Evolutionary conservation across 495 filamentous ascomycete genomes (phyloP), one percentile per base, ranked within the genome.

Genomic region (Annulohypoxylon moriforme): DNA sequence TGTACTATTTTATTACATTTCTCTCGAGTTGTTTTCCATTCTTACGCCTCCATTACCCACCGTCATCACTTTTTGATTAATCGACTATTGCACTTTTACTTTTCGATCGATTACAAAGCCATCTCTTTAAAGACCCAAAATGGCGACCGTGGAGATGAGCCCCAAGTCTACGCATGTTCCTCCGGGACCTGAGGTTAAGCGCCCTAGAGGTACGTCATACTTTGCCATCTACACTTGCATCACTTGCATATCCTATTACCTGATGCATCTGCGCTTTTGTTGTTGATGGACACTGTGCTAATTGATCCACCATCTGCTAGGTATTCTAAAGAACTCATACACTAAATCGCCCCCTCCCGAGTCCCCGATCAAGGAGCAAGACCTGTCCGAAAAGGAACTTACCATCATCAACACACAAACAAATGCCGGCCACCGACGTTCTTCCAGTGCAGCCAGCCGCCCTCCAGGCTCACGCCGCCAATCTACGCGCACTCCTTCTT

Each of bases 271-370:
- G 42, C 47, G 34, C 56, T 16, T 68, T 55, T 9, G 20, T 50
- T 24, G 18, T 9, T 24, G 13, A 64, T 44, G 57, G 2, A 14
- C 38, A 10, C 33, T 18, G 18, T 46, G 29, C 29, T 72, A 29
- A 79, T 66, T 67, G 60, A 68, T 49, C 38, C 36, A n/a, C 16
- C 49, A 20, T 18, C 4, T 4, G 5, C 0, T 59, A 97, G 96
- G 96, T 65, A 99, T 99, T 69, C 89, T 99, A 71, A 99, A 99
- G 84, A 98, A 98, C 81, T 91, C 92, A 10, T 91, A 83, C 74
- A 86, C 87, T 53, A 82, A 82, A 72, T 90, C 90, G 10, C 84
- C 82, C 42, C 79, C 84, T 33, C 82, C 83, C 36, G 50, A 75
- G 52, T 87, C 85, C n/a, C 85, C 84, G 11, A 65, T 76, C 53